phyloP scores from a whole-genome alignment of 148 eudicot genomes.

The Nyssa sinensis region DNA sequence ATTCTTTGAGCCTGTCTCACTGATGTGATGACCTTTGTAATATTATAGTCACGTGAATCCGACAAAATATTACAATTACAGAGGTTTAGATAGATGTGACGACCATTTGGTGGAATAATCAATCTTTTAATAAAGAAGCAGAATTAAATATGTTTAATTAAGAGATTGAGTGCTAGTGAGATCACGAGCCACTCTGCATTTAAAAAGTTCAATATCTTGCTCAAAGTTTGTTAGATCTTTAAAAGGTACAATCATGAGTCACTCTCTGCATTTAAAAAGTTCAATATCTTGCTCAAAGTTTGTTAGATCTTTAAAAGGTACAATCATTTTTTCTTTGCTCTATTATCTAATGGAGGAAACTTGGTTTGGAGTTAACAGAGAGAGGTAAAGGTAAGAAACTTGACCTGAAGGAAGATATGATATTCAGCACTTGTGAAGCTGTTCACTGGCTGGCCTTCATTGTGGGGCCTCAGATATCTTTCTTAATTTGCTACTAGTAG shows the following conservation, averaged over 20 bases:
- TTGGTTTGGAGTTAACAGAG: too few relatives aligned
- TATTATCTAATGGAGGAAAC: not conserved
- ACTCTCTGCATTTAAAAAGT: too few relatives aligned
- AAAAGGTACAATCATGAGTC: not conserved
- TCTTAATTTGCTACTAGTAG: too few relatives aligned
- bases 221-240: not conserved
- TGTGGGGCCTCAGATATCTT: not conserved
- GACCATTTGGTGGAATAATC: too few relatives aligned
- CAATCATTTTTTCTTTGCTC: not conserved
- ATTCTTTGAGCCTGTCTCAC: too few relatives aligned
- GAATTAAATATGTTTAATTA: too few relatives aligned
- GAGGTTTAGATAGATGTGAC: too few relatives aligned
- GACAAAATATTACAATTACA: too few relatives aligned
- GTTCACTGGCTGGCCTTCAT: conserved; percentile 4
- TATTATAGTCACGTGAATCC: too few relatives aligned
- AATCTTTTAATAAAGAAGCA: too few relatives aligned
- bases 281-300: not conserved
- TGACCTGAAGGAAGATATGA: conserved; percentile 9
- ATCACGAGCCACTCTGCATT: not conserved
- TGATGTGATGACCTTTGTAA: too few relatives aligned
- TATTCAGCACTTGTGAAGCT: conserved; percentile 19
- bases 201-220: not conserved
- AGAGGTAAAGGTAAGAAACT: conserved; percentile 7
- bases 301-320: not conserved
- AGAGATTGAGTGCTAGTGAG: too few relatives aligned